Base-by-base conservation (phyloP, 2,329 filamentous ascomycete genomes). In the Cytospora mali region DNA sequence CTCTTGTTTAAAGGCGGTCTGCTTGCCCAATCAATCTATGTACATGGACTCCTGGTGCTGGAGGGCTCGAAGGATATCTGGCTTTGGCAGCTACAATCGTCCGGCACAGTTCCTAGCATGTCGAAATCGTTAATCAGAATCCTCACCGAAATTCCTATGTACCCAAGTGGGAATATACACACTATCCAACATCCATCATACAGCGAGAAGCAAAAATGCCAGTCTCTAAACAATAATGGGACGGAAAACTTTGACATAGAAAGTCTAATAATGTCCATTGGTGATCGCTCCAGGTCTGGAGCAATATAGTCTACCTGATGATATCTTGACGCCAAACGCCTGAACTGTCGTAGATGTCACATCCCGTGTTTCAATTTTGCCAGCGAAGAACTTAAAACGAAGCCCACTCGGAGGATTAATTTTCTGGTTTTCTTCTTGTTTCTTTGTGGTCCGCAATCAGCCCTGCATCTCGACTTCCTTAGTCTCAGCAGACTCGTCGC, bases 401-500 rank as follows among this genome's bases (percentile, higher is more conserved):
- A 39, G 14, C 6, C 39, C n/a, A 27, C n/a, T 39, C 35, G 28
- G 29, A 48, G 16, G 14, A 21, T 49, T 16, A 46, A 10, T 10
- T 18, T 13, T 33, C 9, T 33, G 31, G 9, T 9, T 21, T 21
- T 18, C 9, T 18, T 6, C 35, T 6, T 16, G 14, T n/a, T 6
- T 23, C 1, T 23, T 3, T 5, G 42, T 46, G n/a, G n/a, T 23
- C 10, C 42, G 9, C 28, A 25, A n/a, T 68, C 76, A 83, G 70
- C 82, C 79, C 73, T 82, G 76, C 84, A 86, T 86, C 57, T 76
- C 79, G 62, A 84, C 81, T 5, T 67, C 77, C 9, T 70, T 71
- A 21, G 62, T 72, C 33, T 65, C 71, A 31, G 66, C 71, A 35
- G 62, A 70, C n/a, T 68, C 71, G 23, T 92, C 88, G 13, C 91